Percentiles rank a stretch among this genome's conserved stretches.
These are phyloP conservation scores for Sphagnurus paluster DNA, from an alignment of 1,284 basidiomycete genomes.

Conservation along the genomic window DNA sequence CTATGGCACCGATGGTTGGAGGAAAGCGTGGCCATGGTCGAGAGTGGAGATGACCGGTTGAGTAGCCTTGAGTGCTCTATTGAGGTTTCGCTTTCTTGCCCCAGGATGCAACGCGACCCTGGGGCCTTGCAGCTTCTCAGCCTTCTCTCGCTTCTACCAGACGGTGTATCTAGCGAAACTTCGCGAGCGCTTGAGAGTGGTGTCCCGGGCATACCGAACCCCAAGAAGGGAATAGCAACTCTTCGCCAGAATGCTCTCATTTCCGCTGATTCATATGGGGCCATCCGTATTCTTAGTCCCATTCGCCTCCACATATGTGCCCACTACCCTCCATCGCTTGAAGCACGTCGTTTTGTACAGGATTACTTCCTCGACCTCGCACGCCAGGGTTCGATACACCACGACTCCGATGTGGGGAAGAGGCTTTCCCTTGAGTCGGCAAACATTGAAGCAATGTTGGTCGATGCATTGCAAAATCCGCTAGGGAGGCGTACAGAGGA, in stretches of 20 bases:
- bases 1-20: conserved; percentile 28
- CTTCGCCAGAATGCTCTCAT: conserved; percentile 28
- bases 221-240: conserved; percentile 23
- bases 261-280: conserved; percentile 19
- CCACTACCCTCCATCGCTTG: conserved; percentile 20
- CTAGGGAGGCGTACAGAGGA: conserved; percentile 11
- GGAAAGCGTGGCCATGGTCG: conserved; percentile 26
- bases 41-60: conserved; percentile 24
- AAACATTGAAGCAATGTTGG: conserved; percentile 22
- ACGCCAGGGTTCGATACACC: conserved; percentile 6
- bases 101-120: conserved; percentile 23
- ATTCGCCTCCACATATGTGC: conserved; percentile 23
- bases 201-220: conserved; percentile 17
- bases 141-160: conserved; percentile 24
- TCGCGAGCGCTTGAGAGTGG: conserved; percentile 15
- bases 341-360: conserved; percentile 18
- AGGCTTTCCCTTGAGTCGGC: conserved; percentile 15
- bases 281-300: conserved; percentile 25
- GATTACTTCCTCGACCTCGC: conserved; percentile 21
- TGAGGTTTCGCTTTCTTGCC: conserved; percentile 24
- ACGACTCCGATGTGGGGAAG: conserved; percentile 3
- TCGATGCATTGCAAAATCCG: conserved; percentile 15
- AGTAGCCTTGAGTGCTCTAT: conserved; percentile 27
- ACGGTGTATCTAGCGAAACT: conserved; percentile 21
- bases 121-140: conserved; percentile 24